These are phyloP conservation scores for Xylariaceae sp. DNA, from an alignment of 2,329 filamentous ascomycete species.

Conservation along the genomic window DNA sequence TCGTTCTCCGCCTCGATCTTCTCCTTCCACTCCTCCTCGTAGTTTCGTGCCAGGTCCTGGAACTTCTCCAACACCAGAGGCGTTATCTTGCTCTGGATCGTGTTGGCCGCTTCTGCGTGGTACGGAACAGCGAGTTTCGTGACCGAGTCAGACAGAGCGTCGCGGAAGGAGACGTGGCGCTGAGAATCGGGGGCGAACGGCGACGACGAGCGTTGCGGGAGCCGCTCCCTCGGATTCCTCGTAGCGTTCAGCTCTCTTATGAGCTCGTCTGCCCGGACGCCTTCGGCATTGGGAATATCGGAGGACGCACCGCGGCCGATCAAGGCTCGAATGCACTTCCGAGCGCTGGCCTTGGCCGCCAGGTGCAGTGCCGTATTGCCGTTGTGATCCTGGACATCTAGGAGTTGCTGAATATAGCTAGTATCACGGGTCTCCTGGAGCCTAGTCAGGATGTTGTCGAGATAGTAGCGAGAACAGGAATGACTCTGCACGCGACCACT, in stretches of 20 bases:
- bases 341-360: slow-evolving; percentile 75
- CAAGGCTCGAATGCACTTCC: slow-evolving; percentile 80
- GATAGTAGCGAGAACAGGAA: slow-evolving; percentile 86
- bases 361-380: slow-evolving; percentile 82
- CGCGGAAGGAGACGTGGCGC: slow-evolving; percentile 50
- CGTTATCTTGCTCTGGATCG: slow-evolving; percentile 65
- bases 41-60: slow-evolving; percentile 63
- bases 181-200: slow-evolving; percentile 61
- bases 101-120: slow-evolving; percentile 62
- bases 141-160: slow-evolving; percentile 41
- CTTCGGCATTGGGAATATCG: slow-evolving; percentile 76
- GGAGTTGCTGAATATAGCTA: slow-evolving; percentile 69
- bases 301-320: slow-evolving; percentile 76
- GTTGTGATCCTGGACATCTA: slow-evolving; percentile 78
- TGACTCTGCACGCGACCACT: slow-evolving; percentile 77
- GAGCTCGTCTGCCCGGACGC: slow-evolving; percentile 79
- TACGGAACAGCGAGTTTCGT: slow-evolving; percentile 40
- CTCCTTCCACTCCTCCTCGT: slow-evolving; percentile 71
- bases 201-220: slow-evolving; percentile 71
- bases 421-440: slow-evolving; percentile 74
- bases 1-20: slow-evolving; percentile 68
- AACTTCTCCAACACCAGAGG: slow-evolving; percentile 69
- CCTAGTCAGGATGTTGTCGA: slow-evolving; percentile 85
- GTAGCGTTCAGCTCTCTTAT: slow-evolving; percentile 71
- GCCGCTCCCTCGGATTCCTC: slow-evolving; percentile 57